phyloP scores from a whole-genome alignment of 2,329 filamentous ascomycete genomes.

The Diaporthe helianthi region DNA sequence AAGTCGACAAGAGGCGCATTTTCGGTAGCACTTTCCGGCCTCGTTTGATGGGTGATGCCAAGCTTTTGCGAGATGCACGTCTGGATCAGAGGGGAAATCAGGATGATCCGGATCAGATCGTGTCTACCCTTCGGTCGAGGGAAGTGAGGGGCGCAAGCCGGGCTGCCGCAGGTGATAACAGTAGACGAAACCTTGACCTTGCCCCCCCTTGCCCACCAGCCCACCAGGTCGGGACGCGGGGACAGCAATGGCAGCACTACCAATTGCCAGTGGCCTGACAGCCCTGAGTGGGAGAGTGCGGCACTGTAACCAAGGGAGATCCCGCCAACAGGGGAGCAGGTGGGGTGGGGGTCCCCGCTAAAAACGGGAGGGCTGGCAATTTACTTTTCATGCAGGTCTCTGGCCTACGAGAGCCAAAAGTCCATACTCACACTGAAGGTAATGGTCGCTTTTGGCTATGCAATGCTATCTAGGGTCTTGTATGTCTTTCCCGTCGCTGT shows the following conservation, averaged over 20 bases:
- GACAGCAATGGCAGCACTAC: neutral
- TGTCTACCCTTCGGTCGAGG: neutral
- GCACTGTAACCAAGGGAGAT: constrained; percentile 21
- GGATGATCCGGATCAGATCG: neutral
- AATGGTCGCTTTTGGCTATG: neutral
- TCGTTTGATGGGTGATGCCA: neutral
- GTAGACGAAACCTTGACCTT: constrained; percentile 19
- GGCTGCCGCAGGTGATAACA: neutral
- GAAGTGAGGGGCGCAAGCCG: neutral
- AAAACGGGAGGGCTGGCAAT: constrained; percentile 2
- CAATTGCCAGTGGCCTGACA: neutral
- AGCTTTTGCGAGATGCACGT: constrained; percentile 12
- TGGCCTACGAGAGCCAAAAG: neutral
- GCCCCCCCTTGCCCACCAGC: no score
- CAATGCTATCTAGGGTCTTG: neutral
- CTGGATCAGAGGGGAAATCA: constrained; percentile 1
- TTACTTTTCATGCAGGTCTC: neutral
- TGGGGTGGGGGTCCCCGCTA: constrained; percentile 17
- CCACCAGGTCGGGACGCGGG: constrained; percentile 19
- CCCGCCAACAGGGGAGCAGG: constrained; percentile 21
- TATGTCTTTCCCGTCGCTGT: neutral
- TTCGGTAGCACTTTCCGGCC: neutral
- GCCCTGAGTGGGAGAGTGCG: neutral
- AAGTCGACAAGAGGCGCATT: neutral
- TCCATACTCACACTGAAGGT: neutral